Percentiles rank a stretch among this genome's conserved stretches.
Conservation (phyloP, 495 filamentous ascomycete genomes). For the Lentithecium fluviatile region DNA sequence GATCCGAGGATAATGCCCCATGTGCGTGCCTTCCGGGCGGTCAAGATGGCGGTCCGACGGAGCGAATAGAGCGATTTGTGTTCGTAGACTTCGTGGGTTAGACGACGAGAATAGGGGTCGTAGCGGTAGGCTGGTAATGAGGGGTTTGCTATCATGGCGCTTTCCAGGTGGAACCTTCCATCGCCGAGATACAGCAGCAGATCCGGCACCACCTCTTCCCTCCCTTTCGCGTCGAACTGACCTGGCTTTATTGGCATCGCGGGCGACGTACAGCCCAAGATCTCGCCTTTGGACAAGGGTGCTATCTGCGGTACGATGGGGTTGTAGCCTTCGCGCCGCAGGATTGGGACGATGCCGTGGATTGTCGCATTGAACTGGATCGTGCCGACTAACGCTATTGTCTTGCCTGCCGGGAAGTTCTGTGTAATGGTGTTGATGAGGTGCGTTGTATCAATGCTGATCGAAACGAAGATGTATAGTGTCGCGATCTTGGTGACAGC, state of each 20-base stretch:
- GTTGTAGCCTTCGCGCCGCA: constrained; percentile 78
- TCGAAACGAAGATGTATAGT: constrained; percentile 97
- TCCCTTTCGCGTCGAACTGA: constrained; percentile 16
- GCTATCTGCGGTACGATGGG: constrained; percentile 87
- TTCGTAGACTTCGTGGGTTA: constrained; percentile 85
- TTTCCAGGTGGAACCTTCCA: constrained; percentile 94
- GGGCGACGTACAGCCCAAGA: constrained; percentile 92
- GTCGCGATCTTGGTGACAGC: constrained; percentile 94
- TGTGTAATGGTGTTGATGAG: constrained; percentile 82
- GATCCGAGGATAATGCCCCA: constrained; percentile 95
- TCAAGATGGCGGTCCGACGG: constrained; percentile 70
- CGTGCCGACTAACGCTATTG: constrained; percentile 88
- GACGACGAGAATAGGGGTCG: constrained; percentile 88
- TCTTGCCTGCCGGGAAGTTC: constrained; percentile 81
- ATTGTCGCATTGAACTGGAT: constrained; percentile 99
- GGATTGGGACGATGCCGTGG: constrained; percentile 69
- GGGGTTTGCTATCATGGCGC: constrained; percentile 98
- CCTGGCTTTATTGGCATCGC: constrained; percentile 51
- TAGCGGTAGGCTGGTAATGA: constrained; percentile 88
- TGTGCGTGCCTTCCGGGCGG: constrained; percentile 71
- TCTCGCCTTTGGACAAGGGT: constrained; percentile 91
- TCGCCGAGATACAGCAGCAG: constrained; percentile 91
- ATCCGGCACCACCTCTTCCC: constrained; percentile 59
- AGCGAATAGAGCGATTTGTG: constrained; percentile 86
- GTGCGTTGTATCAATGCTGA: constrained; percentile 87